These are phyloP conservation scores for Salisapilia sapeloensis DNA, from an alignment of 352 stramenopile genomes.

Conservation along the genomic window DNA sequence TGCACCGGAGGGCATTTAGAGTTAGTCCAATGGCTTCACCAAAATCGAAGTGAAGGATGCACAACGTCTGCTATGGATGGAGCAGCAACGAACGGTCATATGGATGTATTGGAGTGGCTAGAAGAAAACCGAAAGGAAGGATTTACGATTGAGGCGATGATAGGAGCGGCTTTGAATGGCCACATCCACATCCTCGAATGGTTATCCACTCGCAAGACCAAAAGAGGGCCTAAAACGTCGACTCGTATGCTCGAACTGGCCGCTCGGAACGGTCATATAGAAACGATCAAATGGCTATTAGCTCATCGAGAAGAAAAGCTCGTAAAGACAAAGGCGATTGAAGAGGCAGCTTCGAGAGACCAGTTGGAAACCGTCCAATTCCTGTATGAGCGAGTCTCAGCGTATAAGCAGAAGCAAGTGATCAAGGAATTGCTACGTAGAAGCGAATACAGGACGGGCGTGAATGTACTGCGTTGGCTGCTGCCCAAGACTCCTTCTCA, in stretches of 20 bases:
- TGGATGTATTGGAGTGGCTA: conserved; percentile 3
- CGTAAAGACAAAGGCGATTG: conserved; percentile 3
- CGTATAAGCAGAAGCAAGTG: no score
- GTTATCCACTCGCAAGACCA: conserved; percentile 2
- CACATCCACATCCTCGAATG: conserved; percentile 8
- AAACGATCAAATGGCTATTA: conserved; percentile 2
- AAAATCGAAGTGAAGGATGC: conserved; percentile 2
- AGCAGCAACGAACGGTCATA: conserved; percentile 2
- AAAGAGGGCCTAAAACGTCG: conserved; percentile 2
- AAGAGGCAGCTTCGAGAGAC: no score
- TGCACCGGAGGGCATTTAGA: conserved; percentile 1
- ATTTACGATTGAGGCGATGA: conserved; percentile 7
- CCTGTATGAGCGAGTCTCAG: no score
- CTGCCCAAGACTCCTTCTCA: no score
- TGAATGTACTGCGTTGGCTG: no score
- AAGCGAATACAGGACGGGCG: no score
- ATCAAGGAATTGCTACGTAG: no score
- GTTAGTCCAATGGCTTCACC: conserved; percentile 4
- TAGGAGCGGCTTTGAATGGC: conserved; percentile 5
- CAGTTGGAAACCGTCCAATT: conserved; percentile 1
- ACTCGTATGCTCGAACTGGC: conserved; percentile 3
- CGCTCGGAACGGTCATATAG: conserved; percentile 1
- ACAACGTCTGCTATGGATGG: conserved; percentile 3
- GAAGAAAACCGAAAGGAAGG: conserved; percentile 4
- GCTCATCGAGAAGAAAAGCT: conserved; percentile 1